Conservation (phyloP, 768 basidiomycete genomes). For the Russula dissimulans region DNA sequence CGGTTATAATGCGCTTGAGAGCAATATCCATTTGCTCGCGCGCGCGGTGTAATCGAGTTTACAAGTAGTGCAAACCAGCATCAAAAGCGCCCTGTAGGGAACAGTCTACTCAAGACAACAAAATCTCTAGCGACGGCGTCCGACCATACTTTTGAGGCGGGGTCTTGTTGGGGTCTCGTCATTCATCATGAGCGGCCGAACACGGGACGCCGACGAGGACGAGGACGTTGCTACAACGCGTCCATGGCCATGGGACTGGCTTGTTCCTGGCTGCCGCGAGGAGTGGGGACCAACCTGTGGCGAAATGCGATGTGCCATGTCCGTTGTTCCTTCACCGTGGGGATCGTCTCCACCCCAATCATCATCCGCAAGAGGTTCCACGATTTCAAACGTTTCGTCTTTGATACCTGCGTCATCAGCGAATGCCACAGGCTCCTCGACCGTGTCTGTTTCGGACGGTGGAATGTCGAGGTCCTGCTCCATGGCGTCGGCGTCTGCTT, state of each 20-base stretch:
- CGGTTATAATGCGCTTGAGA: neutral
- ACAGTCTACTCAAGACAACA: too few species aligned
- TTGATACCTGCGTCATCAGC: conserved; percentile 24
- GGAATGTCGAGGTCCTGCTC: conserved; percentile 48
- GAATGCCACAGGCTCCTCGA: conserved; percentile 20
- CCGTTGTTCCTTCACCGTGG: neutral
- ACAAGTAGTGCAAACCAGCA: neutral
- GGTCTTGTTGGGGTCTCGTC: too few species aligned
- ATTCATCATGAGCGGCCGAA: too few species aligned
- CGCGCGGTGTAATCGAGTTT: neutral
- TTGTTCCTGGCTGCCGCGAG: conserved; percentile 5
- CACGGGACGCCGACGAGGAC: conserved; percentile 12
- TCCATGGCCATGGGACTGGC: conserved; percentile 7
- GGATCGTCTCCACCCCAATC: conserved; percentile 8
- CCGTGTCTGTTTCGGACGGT: conserved; percentile 19
- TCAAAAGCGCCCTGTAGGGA: too few species aligned
- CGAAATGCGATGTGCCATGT: neutral
- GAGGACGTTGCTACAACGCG: conserved; percentile 3
- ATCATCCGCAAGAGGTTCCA: conserved; percentile 5
- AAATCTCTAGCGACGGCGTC: too few species aligned
- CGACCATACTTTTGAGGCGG: too few species aligned
- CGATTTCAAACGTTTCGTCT: neutral
- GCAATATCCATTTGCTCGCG: conserved; percentile 5
- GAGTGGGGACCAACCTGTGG: neutral
- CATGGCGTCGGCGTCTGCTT: conserved; percentile 61